Percentiles rank a stretch among this genome's conserved stretches.
Evolutionary conservation across 2,329 filamentous ascomycete species (phyloP).

Genomic region (Zarea fungicola): DNA sequence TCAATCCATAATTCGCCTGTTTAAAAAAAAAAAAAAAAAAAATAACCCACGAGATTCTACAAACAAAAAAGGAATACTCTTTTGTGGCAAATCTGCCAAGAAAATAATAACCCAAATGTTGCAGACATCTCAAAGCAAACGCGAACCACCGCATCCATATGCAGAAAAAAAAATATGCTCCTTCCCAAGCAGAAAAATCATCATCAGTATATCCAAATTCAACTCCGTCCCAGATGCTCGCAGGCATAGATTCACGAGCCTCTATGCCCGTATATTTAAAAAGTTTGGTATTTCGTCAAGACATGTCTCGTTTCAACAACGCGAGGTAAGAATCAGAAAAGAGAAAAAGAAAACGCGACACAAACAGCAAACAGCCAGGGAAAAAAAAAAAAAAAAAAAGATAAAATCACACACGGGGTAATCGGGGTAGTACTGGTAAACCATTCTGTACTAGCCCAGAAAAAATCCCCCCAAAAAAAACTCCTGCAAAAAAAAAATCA

Average conservation of each 20-base stretch:
- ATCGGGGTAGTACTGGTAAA: too few relatives aligned
- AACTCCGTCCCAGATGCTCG: conserved; percentile 12
- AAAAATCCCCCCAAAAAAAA: background rate
- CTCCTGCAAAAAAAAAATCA: too few relatives aligned
- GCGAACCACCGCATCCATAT: conserved; percentile 1
- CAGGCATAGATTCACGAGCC: conserved; percentile 1
- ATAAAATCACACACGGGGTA: background rate
- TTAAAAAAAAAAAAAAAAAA: too few relatives aligned
- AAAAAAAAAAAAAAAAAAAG: conserved; percentile 18
- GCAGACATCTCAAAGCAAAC: too few relatives aligned
- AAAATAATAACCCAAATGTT: too few relatives aligned
- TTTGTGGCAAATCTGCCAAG: background rate
- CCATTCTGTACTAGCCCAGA: background rate
- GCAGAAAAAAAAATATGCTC: conserved; percentile 1
- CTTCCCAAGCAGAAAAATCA: background rate
- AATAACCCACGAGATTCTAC: too few relatives aligned
- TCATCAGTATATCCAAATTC: background rate
- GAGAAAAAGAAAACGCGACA: too few relatives aligned
- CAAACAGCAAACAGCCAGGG: too few relatives aligned
- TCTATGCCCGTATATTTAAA: background rate
- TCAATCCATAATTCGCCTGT: too few relatives aligned
- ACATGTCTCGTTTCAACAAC: conserved; percentile 27
- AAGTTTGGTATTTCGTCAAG: conserved; percentile 24
- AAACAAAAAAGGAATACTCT: background rate
- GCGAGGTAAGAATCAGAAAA: conserved; percentile 16